Percentiles rank a stretch among this genome's conserved stretches.
Conservation (phyloP, 2,329 filamentous ascomycete species). For the Fusarium mangiferae region DNA sequence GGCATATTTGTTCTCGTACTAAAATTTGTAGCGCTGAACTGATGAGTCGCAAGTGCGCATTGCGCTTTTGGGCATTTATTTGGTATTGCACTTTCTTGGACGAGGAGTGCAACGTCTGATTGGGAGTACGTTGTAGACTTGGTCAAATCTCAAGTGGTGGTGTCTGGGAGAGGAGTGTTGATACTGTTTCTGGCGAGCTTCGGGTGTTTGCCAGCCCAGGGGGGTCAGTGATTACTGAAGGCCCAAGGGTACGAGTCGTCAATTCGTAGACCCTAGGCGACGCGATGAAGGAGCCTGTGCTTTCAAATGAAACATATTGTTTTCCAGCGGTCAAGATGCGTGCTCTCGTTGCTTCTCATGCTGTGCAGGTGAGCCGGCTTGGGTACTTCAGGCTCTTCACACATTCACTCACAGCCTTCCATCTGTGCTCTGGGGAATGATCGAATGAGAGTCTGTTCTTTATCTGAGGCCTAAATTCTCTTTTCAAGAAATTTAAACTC, state of each 20-base stretch:
- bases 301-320: background rate
- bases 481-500: background rate
- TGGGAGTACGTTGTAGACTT: background rate
- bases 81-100: background rate
- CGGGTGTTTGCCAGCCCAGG: background rate
- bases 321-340: background rate
- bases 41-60: background rate
- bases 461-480: background rate
- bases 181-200: background rate
- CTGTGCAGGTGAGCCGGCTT: background rate
- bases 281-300: too few species aligned
- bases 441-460: background rate
- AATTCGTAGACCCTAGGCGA: background rate
- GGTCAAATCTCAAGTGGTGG: background rate
- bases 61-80: background rate
- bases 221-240: background rate
- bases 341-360: background rate
- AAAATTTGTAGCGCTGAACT: background rate
- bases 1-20: background rate
- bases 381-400: background rate
- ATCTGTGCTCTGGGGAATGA: background rate
- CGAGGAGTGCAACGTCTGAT: background rate
- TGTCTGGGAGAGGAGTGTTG: background rate
- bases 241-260: too few species aligned
- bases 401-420: too few species aligned